phyloP scores from a whole-genome alignment of 31 red algal species.

The Asparagopsis taxiformis region DNA sequence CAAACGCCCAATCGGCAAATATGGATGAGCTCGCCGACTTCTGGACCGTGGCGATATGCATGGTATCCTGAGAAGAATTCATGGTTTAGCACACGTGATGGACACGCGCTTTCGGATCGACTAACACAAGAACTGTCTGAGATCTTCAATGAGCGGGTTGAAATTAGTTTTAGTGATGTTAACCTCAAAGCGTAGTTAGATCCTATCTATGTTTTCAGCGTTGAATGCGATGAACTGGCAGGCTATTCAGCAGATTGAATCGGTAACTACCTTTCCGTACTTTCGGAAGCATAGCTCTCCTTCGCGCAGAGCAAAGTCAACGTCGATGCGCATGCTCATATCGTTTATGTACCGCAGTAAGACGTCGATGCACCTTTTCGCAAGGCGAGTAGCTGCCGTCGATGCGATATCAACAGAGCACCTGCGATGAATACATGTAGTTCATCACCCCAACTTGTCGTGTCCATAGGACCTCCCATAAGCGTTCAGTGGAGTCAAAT shows the following conservation, averaged over 20 bases:
- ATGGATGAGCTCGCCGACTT: constrained; percentile 86
- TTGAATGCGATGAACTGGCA: background rate
- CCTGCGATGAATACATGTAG: constrained; percentile 81
- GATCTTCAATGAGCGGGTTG: constrained; percentile 20
- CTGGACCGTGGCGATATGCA: constrained; percentile 84
- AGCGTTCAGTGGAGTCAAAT: constrained; percentile 40
- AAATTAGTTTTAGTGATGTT: constrained; percentile 12
- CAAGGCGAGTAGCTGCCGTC: constrained; percentile 41
- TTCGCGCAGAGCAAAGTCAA: constrained; percentile 57
- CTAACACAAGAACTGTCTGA: constrained; percentile 31
- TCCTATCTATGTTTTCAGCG: background rate
- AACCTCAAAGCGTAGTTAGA: background rate
- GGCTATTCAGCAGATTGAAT: background rate
- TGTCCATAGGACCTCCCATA: constrained; percentile 90
- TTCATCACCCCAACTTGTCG: constrained; percentile 52
- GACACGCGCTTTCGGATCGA: constrained; percentile 29
- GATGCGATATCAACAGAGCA: constrained; percentile 78
- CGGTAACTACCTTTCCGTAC: constrained; percentile 15
- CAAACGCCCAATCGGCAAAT: constrained; percentile 98
- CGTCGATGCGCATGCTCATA: constrained; percentile 81
- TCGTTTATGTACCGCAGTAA: constrained; percentile 79
- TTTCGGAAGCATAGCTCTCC: constrained; percentile 63
- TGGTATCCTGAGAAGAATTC: constrained; percentile 37
- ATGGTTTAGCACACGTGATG: constrained; percentile 63
- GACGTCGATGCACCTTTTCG: constrained; percentile 48